phyloP scores from a whole-genome alignment of 306 rosid genomes.

The Gleditsia sinensis region DNA sequence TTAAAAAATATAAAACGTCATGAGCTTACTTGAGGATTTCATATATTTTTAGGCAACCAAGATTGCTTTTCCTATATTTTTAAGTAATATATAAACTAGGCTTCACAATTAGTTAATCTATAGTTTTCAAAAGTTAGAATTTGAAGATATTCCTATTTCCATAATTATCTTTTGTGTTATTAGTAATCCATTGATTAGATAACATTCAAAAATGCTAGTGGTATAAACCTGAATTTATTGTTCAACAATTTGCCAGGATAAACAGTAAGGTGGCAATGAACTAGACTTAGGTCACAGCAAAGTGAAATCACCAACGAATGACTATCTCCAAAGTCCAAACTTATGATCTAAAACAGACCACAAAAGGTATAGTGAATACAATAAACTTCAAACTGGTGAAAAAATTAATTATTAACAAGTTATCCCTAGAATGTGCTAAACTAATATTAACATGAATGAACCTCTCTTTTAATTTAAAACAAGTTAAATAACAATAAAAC shows the following conservation, averaged over 20 bases:
- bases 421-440: conserved; percentile 20
- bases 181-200: neutral
- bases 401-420: conserved; percentile 5
- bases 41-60: too few species aligned
- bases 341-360: conserved; percentile 28
- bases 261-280: conserved; percentile 24
- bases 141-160: conserved; percentile 24
- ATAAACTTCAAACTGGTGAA: conserved; percentile 32
- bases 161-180: conserved; percentile 7
- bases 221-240: conserved; percentile 29
- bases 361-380: conserved; percentile 24
- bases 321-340: conserved; percentile 24
- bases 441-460: neutral
- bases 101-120: too few species aligned
- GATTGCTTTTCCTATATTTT: too few species aligned
- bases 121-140: too few species aligned
- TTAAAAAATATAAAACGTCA: too few species aligned
- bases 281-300: conserved; percentile 8
- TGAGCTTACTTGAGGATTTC: too few species aligned
- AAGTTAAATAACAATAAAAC: conserved; percentile 20
- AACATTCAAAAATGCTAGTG: conserved; percentile 32
- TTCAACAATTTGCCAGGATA: conserved; percentile 25
- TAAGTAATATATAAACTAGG: too few species aligned
- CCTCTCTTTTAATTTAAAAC: neutral
- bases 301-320: conserved; percentile 26